Evolutionary conservation across 1,284 basidiomycete species (phyloP).

Genomic region (Sanghuangporus weigelae): DNA sequence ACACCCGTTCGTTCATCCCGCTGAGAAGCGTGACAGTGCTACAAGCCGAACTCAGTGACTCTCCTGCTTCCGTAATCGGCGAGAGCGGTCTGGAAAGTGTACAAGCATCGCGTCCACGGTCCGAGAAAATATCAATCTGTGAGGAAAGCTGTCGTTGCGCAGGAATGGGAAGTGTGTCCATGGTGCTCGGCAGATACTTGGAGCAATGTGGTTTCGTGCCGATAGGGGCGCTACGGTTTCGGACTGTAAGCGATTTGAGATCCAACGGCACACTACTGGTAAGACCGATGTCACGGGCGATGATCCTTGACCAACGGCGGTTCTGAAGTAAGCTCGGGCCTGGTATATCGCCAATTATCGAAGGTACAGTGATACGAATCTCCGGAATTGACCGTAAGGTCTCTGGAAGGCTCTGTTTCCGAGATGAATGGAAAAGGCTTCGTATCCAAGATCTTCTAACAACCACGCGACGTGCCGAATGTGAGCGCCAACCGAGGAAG

Average conservation of each 20-base stretch:
- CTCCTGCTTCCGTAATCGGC: background rate
- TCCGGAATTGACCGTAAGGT: background rate
- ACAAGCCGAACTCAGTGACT: background rate
- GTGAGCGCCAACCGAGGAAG: background rate
- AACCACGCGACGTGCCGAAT: background rate
- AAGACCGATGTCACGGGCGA: conserved; percentile 1
- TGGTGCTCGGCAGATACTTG: background rate
- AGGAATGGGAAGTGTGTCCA: background rate
- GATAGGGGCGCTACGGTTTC: background rate
- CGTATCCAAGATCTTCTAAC: background rate
- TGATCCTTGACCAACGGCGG: background rate
- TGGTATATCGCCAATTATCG: background rate
- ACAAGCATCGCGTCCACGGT: background rate
- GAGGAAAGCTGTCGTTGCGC: background rate
- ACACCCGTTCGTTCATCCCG: background rate
- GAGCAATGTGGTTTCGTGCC: background rate
- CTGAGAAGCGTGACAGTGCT: background rate
- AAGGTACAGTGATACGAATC: conserved; percentile 2
- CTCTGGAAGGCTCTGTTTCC: background rate
- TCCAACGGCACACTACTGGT: background rate
- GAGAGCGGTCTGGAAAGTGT: background rate
- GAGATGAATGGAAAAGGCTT: background rate
- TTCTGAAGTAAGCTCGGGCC: background rate
- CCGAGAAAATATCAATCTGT: background rate
- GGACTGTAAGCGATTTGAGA: background rate